A percentile compares a stretch with the other conserved stretches of the same genome.
phyloP scores from a whole-genome alignment of 2,329 filamentous ascomycete genomes.

The Arthrobotrys sinensis region DNA sequence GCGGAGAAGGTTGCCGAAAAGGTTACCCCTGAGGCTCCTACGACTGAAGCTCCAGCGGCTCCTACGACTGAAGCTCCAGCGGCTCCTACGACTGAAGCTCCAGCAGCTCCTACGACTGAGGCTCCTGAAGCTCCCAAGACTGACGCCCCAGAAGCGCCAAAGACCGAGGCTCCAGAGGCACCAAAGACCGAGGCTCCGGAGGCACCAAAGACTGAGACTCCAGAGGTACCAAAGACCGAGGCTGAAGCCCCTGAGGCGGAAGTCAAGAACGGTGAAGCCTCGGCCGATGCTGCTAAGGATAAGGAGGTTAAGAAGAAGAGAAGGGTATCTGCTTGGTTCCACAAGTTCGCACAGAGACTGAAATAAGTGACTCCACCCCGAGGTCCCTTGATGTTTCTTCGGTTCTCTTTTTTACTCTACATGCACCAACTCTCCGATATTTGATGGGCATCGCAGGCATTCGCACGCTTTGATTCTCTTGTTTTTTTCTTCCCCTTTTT shows the following conservation, averaged over 20 bases:
- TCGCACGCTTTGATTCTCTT: slow-evolving; percentile 35
- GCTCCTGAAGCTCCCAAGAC: slow-evolving; percentile 6
- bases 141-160: slow-evolving; percentile 1
- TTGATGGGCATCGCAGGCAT: slow-evolving; percentile 44
- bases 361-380: slow-evolving; percentile 35
- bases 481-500: slow-evolving; percentile 20
- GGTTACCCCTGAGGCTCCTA: slow-evolving; percentile 13
- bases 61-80: not conserved
- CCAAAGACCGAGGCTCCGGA: not conserved
- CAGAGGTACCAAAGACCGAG: slow-evolving; percentile 4
- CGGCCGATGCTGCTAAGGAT: slow-evolving; percentile 22
- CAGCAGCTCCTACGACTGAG: not conserved
- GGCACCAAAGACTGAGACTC: not conserved
- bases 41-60: not conserved
- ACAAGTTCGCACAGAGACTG: slow-evolving; percentile 42
- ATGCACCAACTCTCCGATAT: slow-evolving; percentile 46
- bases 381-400: slow-evolving; percentile 6
- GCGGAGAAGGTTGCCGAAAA: slow-evolving; percentile 47
- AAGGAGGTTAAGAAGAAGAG: slow-evolving; percentile 59
- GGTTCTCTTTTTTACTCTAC: slow-evolving; percentile 6
- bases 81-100: not conserved
- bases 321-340: slow-evolving; percentile 54
- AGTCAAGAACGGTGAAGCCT: slow-evolving; percentile 12
- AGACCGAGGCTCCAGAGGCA: slow-evolving; percentile 11
- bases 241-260: slow-evolving; percentile 32